Base-by-base conservation (phyloP, 2,329 filamentous ascomycete species). In the Boeremia exigua region DNA sequence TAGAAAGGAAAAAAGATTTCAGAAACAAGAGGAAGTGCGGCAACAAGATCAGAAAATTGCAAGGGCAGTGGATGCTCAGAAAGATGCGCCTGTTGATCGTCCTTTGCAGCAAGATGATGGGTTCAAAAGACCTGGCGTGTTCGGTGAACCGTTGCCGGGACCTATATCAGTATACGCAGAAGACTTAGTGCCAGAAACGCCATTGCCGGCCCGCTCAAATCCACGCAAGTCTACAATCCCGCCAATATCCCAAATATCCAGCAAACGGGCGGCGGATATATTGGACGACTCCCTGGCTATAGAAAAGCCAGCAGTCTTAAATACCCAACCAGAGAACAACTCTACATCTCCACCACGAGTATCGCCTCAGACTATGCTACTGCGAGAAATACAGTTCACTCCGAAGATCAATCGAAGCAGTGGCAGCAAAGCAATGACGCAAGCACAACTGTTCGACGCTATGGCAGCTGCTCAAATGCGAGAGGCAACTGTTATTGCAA, bases 1-100 rank as follows among this genome's bases (percentile, higher is more conserved):
- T 1, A 75, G 84, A 10, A 79, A 79, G 17, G 84, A 87, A 65
- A 81, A 79, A 69, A 77, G 77, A 50, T 76, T 68, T 52, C 58
- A 67, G 54, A 73, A 69, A 48, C 71, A 74, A 28, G 29, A 27
- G 1, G 55, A 58, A 6, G 63, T 39, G 1, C 61, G 70, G 23
- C 59, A 69, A 36, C 54, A 68, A 17, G 70, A 74, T 39, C 73
- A 74, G 49, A 74, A 67, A 12, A 73, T 70, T 2, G 65, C 67
- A 29, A 60, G 72, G 12, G 57, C 47, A 6, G 66, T 73, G 8
- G 57, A 73, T 39, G 53, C 55, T 1, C 55, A 68, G 23, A 56
- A 66, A 36, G 63, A 71, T 42, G 62, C 63, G 14, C 71, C 70
- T 10, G 50, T 65, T 33, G 71, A 73, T 43, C 57, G 62, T 5